Percentiles rank a stretch among this genome's conserved stretches.
These are phyloP conservation scores for Acorus gramineus DNA, from an alignment of 106 monocot genomes.

Conservation along the genomic window DNA sequence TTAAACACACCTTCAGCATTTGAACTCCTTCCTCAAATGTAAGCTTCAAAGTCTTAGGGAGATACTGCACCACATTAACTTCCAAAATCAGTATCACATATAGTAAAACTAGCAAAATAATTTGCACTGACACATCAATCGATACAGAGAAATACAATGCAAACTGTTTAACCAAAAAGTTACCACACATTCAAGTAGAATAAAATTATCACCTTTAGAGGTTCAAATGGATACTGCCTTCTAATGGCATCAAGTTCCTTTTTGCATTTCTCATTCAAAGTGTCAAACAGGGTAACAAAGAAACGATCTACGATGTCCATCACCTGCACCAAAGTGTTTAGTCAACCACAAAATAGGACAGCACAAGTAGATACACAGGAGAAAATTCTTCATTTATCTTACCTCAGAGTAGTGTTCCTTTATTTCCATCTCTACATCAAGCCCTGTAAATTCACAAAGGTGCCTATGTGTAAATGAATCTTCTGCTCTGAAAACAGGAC, in stretches of 20 bases:
- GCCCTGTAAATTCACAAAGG: constrained; percentile 82
- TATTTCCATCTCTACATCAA: constrained; percentile 94
- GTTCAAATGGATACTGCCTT: constrained; percentile 82
- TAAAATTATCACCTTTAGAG: constrained; percentile 46
- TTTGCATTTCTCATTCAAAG: constrained; percentile 71
- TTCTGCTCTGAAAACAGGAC: constrained; percentile 85
- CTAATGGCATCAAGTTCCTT: constrained; percentile 69
- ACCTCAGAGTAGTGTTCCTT: constrained; percentile 92
- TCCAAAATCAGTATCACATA: not conserved
- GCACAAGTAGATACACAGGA: not conserved
- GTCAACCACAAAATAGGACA: not conserved
- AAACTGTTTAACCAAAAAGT: not conserved
- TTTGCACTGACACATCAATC: not conserved
- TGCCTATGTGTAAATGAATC: constrained; percentile 88
- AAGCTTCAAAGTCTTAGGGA: constrained; percentile 62
- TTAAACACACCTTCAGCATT: constrained; percentile 76
- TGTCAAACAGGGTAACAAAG: constrained; percentile 84
- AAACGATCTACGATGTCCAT: constrained; percentile 76
- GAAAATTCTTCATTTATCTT: not conserved
- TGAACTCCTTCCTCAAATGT: constrained; percentile 77
- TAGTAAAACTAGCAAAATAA: not conserved
- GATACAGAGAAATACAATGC: not conserved
- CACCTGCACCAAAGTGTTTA: constrained; percentile 37
- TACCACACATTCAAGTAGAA: not conserved
- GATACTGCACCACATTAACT: constrained; percentile 39